These are phyloP conservation scores for Penicillium tannophilum DNA, from an alignment of 495 filamentous ascomycete species.

Conservation along the genomic window DNA sequence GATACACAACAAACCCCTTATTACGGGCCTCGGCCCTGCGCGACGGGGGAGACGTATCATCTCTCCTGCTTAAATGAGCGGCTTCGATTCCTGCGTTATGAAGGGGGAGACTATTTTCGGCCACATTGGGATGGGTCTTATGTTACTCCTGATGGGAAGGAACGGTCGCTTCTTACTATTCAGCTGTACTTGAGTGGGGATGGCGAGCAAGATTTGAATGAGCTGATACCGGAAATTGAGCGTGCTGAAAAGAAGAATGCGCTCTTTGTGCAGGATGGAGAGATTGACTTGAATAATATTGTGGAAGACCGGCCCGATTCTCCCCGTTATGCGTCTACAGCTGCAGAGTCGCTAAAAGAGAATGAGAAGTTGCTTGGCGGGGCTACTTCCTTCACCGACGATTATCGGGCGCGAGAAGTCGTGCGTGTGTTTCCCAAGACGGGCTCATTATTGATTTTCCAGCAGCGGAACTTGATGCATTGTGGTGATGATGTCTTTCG, in stretches of 20 bases:
- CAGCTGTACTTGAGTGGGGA: slow-evolving; percentile 81
- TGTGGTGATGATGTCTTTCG: slow-evolving; percentile 70
- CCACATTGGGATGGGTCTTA: slow-evolving; percentile 78
- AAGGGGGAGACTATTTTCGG: slow-evolving; percentile 73
- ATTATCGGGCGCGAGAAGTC: slow-evolving; percentile 38
- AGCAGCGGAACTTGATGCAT: slow-evolving; percentile 70
- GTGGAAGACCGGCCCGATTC: not conserved
- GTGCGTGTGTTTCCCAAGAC: slow-evolving; percentile 69
- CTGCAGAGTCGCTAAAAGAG: not conserved
- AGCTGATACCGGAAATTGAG: slow-evolving; percentile 30
- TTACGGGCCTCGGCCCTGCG: slow-evolving; percentile 51
- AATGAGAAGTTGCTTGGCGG: slow-evolving; percentile 50
- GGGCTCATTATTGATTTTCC: slow-evolving; percentile 76
- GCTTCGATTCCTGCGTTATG: slow-evolving; percentile 79
- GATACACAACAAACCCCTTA: slow-evolving; percentile 38
- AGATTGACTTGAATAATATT: slow-evolving; percentile 16
- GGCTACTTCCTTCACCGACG: slow-evolving; percentile 62
- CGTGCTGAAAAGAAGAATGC: slow-evolving; percentile 17
- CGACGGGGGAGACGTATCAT: slow-evolving; percentile 53
- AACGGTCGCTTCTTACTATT: slow-evolving; percentile 71
- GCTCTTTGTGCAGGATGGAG: slow-evolving; percentile 15
- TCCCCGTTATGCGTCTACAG: not conserved
- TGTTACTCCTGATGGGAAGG: slow-evolving; percentile 55
- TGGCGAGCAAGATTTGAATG: slow-evolving; percentile 44
- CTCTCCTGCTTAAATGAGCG: slow-evolving; percentile 72